Percentiles rank a stretch among this genome's conserved stretches.
Conservation (phyloP, 192 early-diverging fungal species). For the Umbelopsis sp. region DNA sequence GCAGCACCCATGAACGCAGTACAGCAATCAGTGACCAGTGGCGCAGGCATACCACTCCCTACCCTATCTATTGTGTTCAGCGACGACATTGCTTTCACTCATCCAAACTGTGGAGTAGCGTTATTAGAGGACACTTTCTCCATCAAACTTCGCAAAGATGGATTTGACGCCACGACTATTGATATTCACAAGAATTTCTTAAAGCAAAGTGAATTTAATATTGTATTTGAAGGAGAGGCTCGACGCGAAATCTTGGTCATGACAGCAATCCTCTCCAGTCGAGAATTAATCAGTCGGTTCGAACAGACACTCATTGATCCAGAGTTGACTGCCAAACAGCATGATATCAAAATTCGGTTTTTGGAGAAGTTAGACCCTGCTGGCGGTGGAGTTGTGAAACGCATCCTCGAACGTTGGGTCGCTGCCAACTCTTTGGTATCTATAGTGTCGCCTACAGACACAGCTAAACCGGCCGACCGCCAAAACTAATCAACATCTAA, state of each 20-base stretch:
- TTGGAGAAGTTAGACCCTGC: slow-evolving; percentile 41
- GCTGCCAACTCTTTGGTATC: neutral
- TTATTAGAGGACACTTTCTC: slow-evolving; percentile 32
- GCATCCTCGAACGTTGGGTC: slow-evolving; percentile 40
- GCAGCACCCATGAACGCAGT: neutral
- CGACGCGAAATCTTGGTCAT: slow-evolving; percentile 32
- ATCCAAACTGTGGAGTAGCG: slow-evolving; percentile 37
- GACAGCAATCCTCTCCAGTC: slow-evolving; percentile 13
- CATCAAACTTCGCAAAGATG: slow-evolving; percentile 29
- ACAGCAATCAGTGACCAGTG: slow-evolving; percentile 15
- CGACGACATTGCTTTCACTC: slow-evolving; percentile 11
- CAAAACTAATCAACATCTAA: too few relatives aligned
- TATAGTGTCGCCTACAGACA: neutral
- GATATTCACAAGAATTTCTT: slow-evolving; percentile 27
- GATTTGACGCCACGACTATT: slow-evolving; percentile 16
- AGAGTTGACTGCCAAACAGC: neutral
- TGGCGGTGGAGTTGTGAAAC: slow-evolving; percentile 35
- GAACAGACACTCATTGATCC: slow-evolving; percentile 6
- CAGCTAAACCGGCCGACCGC: neutral
- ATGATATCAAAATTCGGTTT: slow-evolving; percentile 29
- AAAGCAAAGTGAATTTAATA: slow-evolving; percentile 21
- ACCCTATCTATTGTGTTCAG: slow-evolving; percentile 36
- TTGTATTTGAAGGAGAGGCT: slow-evolving; percentile 17
- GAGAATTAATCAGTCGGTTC: neutral
- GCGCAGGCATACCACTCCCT: slow-evolving; percentile 34